Evolutionary conservation across 1,284 basidiomycete genomes (phyloP).

Genomic region (Apiotrichum mycotoxinovorans): DNA sequence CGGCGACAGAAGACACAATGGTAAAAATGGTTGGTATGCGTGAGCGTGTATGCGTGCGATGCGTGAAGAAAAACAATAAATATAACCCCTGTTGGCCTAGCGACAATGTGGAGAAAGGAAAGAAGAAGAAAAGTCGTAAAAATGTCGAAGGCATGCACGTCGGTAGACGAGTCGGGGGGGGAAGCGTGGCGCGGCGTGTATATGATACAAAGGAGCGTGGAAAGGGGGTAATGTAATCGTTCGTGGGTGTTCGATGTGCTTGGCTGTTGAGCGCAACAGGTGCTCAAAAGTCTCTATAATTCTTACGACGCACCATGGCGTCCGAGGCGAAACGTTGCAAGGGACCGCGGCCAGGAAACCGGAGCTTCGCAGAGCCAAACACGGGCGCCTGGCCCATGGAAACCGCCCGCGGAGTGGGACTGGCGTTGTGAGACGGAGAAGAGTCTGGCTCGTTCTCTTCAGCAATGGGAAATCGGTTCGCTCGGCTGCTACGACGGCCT

Average conservation of each 20-base stretch:
- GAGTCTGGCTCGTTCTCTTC: conserved; percentile 39
- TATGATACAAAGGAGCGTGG: conserved; percentile 5
- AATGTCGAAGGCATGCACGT: conserved; percentile 2
- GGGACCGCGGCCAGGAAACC: conserved; percentile 21
- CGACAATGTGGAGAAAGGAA: background rate
- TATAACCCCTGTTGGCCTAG: conserved; percentile 2
- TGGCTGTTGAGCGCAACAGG: no score
- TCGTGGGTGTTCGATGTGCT: no score
- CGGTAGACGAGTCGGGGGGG: background rate
- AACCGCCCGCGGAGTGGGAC: conserved; percentile 34
- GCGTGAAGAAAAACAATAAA: conserved; percentile 2
- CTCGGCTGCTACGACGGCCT: conserved; percentile 25
- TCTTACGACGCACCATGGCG: conserved; percentile 7
- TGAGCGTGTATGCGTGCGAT: conserved; percentile 4
- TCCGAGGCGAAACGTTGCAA: conserved; percentile 18
- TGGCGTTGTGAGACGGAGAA: conserved; percentile 27
- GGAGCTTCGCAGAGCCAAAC: conserved; percentile 43
- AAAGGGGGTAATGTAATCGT: background rate
- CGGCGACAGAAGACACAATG: no score
- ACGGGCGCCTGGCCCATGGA: conserved; percentile 35
- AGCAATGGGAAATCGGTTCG: conserved; percentile 20
- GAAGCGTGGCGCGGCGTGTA: background rate
- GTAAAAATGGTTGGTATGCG: background rate
- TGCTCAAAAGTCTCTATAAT: no score
- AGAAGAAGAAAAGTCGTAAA: background rate